phyloP scores from a whole-genome alignment of 2,329 filamentous ascomycete genomes.

The Penicillium vulpinum region DNA sequence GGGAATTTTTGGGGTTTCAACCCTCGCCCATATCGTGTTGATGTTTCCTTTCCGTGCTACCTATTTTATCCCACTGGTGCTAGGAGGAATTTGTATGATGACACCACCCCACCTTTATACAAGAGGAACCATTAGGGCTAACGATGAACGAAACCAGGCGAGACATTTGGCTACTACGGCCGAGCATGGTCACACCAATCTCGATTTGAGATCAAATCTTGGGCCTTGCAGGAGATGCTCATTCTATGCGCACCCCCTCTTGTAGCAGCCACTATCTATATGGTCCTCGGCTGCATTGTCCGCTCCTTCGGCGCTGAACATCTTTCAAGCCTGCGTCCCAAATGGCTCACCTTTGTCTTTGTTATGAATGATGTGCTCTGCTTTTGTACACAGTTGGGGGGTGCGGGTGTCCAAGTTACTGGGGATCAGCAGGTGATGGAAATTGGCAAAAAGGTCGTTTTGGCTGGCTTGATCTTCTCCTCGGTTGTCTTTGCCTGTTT shows the following conservation, averaged over 20 bases:
- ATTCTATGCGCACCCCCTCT: conserved; percentile 45
- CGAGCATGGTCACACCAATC: conserved; percentile 36
- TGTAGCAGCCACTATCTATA: conserved; percentile 41
- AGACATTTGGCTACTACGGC: conserved; percentile 40
- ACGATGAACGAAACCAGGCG: conserved; percentile 22
- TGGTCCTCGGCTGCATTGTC: conserved; percentile 45
- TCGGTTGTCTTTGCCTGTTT: conserved; percentile 33
- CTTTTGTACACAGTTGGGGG: conserved; percentile 37
- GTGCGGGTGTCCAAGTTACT: conserved; percentile 32
- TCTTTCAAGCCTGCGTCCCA: conserved; percentile 34
- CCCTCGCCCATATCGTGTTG: conserved; percentile 31
- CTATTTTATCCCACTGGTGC: conserved; percentile 40
- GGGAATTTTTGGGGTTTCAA: conserved; percentile 35
- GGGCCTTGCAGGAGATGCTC: conserved; percentile 41
- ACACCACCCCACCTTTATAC: too few species aligned
- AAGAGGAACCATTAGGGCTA: neutral
- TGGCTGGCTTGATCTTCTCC: conserved; percentile 32
- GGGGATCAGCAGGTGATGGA: conserved; percentile 22
- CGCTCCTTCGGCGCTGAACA: conserved; percentile 36
- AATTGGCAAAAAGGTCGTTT: conserved; percentile 28
- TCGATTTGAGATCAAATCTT: conserved; percentile 28
- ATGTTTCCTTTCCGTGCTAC: conserved; percentile 35
- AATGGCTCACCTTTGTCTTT: conserved; percentile 42
- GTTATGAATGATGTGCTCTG: conserved; percentile 39
- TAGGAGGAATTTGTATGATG: conserved; percentile 40